phyloP scores from a whole-genome alignment of 805 yeast genomes.

The Naumovozyma baii region DNA sequence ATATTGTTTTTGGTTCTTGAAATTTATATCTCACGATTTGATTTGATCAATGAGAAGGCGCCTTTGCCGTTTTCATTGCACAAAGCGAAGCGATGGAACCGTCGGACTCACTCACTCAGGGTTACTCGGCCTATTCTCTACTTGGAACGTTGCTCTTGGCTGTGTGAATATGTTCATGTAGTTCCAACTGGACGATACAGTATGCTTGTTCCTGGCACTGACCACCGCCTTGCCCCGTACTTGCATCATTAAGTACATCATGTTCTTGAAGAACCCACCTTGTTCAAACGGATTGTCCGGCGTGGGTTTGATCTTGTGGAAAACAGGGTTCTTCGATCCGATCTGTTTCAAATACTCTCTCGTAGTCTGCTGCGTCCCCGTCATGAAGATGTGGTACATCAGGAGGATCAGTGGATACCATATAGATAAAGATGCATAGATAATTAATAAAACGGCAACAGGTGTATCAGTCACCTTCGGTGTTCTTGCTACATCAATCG shows the following conservation, averaged over 20 bases:
- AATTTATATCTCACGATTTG: too few species aligned
- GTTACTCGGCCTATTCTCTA: too few species aligned
- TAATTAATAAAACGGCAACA: conserved; percentile 42
- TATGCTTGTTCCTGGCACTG: conserved; percentile 22
- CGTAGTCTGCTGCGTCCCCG: conserved; percentile 55
- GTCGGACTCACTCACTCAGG: too few species aligned
- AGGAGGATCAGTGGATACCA: conserved; percentile 49
- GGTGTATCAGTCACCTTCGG: conserved; percentile 21
- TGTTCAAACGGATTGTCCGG: conserved; percentile 33
- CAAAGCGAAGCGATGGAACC: too few species aligned
- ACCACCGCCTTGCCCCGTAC: conserved; percentile 33
- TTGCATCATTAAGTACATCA: conserved; percentile 27
- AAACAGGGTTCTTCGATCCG: conserved; percentile 29
- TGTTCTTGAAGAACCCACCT: conserved; percentile 26
- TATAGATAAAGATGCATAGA: conserved; percentile 38
- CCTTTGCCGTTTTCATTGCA: too few species aligned
- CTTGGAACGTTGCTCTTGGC: too few species aligned
- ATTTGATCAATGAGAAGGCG: too few species aligned
- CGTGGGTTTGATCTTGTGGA: conserved; percentile 14
- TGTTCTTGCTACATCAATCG: conserved; percentile 16
- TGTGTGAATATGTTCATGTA: not conserved
- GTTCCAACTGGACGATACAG: too few species aligned
- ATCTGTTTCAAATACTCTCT: conserved; percentile 54
- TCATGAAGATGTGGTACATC: conserved; percentile 44
- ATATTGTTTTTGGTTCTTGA: too few species aligned